Evolutionary conservation across 75 land plant genomes (phyloP), one percentile per base, ranked within the genome.

Genomic region (Ceratopteris richardii): DNA sequence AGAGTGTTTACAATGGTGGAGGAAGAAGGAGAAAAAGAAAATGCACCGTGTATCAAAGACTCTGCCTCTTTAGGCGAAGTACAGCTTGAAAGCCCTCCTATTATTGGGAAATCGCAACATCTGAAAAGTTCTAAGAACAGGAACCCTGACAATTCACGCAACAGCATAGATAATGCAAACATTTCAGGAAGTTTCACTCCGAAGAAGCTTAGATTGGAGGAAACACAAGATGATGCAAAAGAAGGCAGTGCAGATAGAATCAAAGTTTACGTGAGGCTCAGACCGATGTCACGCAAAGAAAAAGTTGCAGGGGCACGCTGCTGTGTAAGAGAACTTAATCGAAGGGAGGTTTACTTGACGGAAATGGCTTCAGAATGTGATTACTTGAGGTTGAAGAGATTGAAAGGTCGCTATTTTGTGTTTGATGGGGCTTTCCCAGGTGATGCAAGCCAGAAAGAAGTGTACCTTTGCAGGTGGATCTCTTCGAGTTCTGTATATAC

Each of bases 341-440:
- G 44, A 12, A 69, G 18, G 22, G 69, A 63, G 20, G 28, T 69
- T 3, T 56, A 31, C 31, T 22, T 69, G 10, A 55, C 71, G 0
- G 68, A 64, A 16, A 28, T 29, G 22, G 47, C 25, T 5, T 13
- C 28, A 20, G 72, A 69, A 3, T 40, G 29, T 39, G 66, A 69
- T 13, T 69, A 64, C 55, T 30, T 69, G 6, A 48, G 72, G 27
- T 7, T 69, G 24, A 69, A 69, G 59, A 48, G 72, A 28, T 25
- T 41, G 31, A 13, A 47, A 4, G 68, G 60, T 36, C 72, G 72
- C 39, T 44, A 56, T 23, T 69, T 36, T 30, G 51, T 31, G 21
- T 69, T 69, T 63, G 67, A 69, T 69, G 72, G 58, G 6, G 60
- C 46, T 43, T 69, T 69, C 56, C 52, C 56, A 33, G 60, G 44